phyloP scores from a whole-genome alignment of 2,329 filamentous ascomycete genomes.

The Clonostachys sp. region DNA sequence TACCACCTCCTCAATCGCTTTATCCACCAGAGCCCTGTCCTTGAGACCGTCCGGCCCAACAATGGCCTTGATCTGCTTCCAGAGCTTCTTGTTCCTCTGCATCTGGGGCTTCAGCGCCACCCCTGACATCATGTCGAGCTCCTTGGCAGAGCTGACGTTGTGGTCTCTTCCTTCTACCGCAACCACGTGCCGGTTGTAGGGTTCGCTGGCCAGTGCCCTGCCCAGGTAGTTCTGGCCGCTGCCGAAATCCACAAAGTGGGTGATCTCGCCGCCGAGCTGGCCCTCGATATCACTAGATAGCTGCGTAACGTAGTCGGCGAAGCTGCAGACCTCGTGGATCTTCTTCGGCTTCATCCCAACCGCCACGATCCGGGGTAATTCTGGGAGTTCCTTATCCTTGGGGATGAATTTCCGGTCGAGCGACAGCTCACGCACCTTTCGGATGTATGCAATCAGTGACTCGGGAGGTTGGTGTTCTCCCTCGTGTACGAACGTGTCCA shows the following conservation, averaged over 20 bases:
- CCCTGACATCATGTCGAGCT: constrained; percentile 78
- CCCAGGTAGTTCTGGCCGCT: constrained; percentile 97
- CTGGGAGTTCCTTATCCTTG: constrained; percentile 37
- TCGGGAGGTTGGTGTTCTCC: constrained; percentile 32
- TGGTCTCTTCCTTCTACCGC: constrained; percentile 84
- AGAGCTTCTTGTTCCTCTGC: constrained; percentile 81
- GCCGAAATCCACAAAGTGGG: constrained; percentile 92
- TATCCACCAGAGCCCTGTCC: constrained; percentile 31
- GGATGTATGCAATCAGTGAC: constrained; percentile 68
- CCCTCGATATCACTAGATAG: constrained; percentile 54
- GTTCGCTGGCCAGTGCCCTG: constrained; percentile 75
- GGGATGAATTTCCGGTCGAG: constrained; percentile 58
- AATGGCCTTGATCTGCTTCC: constrained; percentile 44
- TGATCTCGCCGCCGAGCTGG: constrained; percentile 56
- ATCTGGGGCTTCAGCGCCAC: constrained; percentile 68
- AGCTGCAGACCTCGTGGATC: constrained; percentile 86
- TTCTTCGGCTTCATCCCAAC: constrained; percentile 97
- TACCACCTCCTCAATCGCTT: constrained; percentile 24
- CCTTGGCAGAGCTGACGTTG: constrained; percentile 81
- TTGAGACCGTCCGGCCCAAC: constrained; percentile 21
- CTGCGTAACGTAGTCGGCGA: constrained; percentile 75
- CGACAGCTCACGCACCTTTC: constrained; percentile 63
- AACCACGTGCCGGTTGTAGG: constrained; percentile 82
- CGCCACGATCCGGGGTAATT: constrained; percentile 66
- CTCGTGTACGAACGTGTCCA: constrained; percentile 33